Conservation (phyloP, 2,329 filamentous ascomycete genomes). For the Neoarthrinium moseri region DNA sequence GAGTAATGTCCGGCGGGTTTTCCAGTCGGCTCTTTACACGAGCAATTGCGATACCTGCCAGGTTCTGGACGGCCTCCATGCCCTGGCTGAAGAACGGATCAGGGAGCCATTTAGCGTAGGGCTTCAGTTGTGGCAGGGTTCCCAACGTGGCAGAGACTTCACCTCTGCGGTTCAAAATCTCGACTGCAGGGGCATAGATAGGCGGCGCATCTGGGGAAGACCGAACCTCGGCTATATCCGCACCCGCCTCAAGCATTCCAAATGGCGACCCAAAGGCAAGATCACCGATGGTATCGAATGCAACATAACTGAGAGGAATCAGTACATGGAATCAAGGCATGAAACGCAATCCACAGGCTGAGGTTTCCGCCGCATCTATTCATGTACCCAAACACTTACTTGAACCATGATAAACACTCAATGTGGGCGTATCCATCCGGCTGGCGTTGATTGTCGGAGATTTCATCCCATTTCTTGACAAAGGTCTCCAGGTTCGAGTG, state of each 20-base stretch:
- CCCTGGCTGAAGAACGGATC: slow-evolving; percentile 80
- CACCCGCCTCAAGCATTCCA: slow-evolving; percentile 76
- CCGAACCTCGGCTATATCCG: slow-evolving; percentile 74
- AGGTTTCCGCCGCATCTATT: not conserved
- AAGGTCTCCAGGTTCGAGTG: slow-evolving; percentile 75
- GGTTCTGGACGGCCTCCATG: slow-evolving; percentile 70
- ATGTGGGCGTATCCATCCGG: slow-evolving; percentile 57
- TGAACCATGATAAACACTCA: slow-evolving; percentile 80
- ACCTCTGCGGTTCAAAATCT: slow-evolving; percentile 84
- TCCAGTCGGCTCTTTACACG: slow-evolving; percentile 74
- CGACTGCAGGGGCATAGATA: slow-evolving; percentile 74
- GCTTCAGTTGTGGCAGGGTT: slow-evolving; percentile 70
- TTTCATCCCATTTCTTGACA: slow-evolving; percentile 68
- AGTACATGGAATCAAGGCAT: not conserved
- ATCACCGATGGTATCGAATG: slow-evolving; percentile 53
- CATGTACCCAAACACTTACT: slow-evolving; percentile 43
- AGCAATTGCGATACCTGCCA: slow-evolving; percentile 86
- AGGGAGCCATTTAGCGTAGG: slow-evolving; percentile 76
- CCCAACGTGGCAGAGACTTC: slow-evolving; percentile 83
- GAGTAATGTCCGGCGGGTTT: slow-evolving; percentile 61
- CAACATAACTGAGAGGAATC: slow-evolving; percentile 39
- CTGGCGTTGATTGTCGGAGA: slow-evolving; percentile 47
- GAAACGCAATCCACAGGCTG: not conserved
- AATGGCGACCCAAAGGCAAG: slow-evolving; percentile 75
- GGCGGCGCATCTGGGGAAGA: slow-evolving; percentile 58